Conservation (phyloP, 176 grass and related monocot species). For the Saccharum spontaneum region DNA sequence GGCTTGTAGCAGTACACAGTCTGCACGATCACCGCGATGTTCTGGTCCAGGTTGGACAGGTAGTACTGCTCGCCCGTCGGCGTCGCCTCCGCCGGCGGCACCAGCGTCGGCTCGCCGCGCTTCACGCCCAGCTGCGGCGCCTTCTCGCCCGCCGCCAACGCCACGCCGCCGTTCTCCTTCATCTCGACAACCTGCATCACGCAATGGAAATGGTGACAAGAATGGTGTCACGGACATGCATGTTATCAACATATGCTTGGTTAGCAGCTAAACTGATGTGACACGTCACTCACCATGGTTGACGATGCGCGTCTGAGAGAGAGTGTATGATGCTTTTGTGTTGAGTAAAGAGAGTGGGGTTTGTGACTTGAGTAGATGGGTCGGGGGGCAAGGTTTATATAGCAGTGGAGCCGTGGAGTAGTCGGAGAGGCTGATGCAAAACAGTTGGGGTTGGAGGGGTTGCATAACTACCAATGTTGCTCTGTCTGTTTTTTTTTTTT, state of each 20-base stretch:
- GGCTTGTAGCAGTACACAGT: conserved; percentile 53
- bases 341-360: neutral
- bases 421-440: conserved; percentile 25
- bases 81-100: conserved; percentile 60
- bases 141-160: conserved; percentile 12
- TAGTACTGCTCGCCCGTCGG: conserved; percentile 71
- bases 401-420: neutral
- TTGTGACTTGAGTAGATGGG: neutral
- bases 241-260: neutral
- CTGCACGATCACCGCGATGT: conserved; percentile 85
- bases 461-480: conserved; percentile 41
- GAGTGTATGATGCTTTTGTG: neutral
- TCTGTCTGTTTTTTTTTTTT: neutral
- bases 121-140: conserved; percentile 47
- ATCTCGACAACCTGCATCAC: conserved; percentile 44
- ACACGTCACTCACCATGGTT: conserved; percentile 39
- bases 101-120: conserved; percentile 47
- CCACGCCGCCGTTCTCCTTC: conserved; percentile 36
- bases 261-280: neutral
- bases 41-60: conserved; percentile 98
- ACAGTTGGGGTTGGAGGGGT: conserved; percentile 62
- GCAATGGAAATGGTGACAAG: neutral
- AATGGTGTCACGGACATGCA: neutral
- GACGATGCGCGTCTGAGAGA: neutral
- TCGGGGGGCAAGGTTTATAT: conserved; percentile 21